Percentiles rank a stretch among this genome's conserved stretches.
Evolutionary conservation across 768 basidiomycete genomes (phyloP).

Genomic region (Rhizopogon roseolus): DNA sequence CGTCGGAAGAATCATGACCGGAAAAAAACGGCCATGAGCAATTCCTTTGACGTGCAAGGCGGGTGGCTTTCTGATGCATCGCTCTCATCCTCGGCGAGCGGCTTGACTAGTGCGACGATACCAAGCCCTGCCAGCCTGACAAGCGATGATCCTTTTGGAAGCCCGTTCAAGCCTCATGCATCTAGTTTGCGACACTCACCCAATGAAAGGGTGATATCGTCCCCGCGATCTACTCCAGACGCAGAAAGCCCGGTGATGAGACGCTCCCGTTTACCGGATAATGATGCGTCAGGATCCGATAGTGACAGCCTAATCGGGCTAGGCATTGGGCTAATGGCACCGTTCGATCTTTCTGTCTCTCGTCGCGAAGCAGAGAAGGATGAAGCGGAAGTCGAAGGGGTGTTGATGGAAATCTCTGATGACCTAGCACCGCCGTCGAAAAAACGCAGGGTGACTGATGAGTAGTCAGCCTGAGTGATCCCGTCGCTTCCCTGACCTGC

Average conservation of each 20-base stretch:
- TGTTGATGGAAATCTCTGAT: slow-evolving; percentile 14
- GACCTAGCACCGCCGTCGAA: slow-evolving; percentile 41
- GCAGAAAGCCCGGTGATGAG: slow-evolving; percentile 50
- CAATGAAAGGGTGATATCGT: slow-evolving; percentile 9
- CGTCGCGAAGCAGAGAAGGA: slow-evolving; percentile 15
- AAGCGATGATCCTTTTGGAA: slow-evolving; percentile 42
- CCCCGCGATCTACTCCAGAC: slow-evolving; percentile 21
- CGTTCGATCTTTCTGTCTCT: slow-evolving; percentile 42
- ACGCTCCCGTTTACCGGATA: slow-evolving; percentile 19
- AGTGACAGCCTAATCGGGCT: slow-evolving; percentile 31
- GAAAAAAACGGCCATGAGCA: slow-evolving; percentile 24
- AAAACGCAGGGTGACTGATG: slow-evolving; percentile 41
- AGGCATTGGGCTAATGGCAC: slow-evolving; percentile 43
- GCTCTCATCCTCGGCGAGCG: slow-evolving; percentile 17
- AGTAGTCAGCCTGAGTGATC: slow-evolving; percentile 6
- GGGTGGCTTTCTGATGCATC: slow-evolving; percentile 29
- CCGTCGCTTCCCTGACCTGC: not conserved
- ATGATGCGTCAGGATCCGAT: slow-evolving; percentile 24
- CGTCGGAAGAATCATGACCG: slow-evolving; percentile 25
- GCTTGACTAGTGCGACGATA: slow-evolving; percentile 5
- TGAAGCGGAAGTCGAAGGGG: slow-evolving; percentile 30
- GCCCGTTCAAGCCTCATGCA: slow-evolving; percentile 35
- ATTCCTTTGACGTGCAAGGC: slow-evolving; percentile 16
- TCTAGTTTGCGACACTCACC: not conserved
- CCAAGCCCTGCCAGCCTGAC: slow-evolving; percentile 23